phyloP scores from a whole-genome alignment of 441 rosid genomes.

The Theobroma grandiflorum region DNA sequence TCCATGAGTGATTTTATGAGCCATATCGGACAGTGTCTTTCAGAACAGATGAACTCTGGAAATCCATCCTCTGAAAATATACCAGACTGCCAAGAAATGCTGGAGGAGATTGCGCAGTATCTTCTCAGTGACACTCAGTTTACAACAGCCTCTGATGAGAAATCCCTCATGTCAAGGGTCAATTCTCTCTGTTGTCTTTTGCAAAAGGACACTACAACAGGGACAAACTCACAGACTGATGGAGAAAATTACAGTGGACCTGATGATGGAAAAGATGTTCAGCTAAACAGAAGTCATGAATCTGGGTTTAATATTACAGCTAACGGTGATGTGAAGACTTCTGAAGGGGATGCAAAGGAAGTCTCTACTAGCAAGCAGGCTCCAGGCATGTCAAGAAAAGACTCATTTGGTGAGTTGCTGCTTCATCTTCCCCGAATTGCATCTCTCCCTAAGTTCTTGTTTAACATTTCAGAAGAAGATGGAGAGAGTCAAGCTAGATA shows the following conservation, averaged over 20 bases:
- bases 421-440: conserved; percentile 93
- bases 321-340: conserved; percentile 37
- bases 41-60: conserved; percentile 68
- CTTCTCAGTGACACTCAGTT: conserved; percentile 82
- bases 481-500: conserved; percentile 61
- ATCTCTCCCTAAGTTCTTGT: conserved; percentile 89
- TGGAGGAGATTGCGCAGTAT: conserved; percentile 83
- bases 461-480: conserved; percentile 85
- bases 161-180: conserved; percentile 94
- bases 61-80: conserved; percentile 48
- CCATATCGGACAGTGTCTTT: conserved; percentile 70
- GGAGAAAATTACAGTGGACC: conserved; percentile 48
- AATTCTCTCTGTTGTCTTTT: conserved; percentile 93
- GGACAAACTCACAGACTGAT: conserved; percentile 60
- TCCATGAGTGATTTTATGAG: conserved; percentile 89
- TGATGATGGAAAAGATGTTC: conserved; percentile 45
- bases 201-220: conserved; percentile 68
- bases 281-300: conserved; percentile 42
- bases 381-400: conserved; percentile 89
- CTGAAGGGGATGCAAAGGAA: conserved; percentile 51
- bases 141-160: conserved; percentile 84
- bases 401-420: conserved; percentile 84
- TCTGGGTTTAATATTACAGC: conserved; percentile 38
- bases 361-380: conserved; percentile 64
- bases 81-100: conserved; percentile 56